phyloP scores from a whole-genome alignment of 169 alveolate species.

The Plasmodium reichenowi region DNA sequence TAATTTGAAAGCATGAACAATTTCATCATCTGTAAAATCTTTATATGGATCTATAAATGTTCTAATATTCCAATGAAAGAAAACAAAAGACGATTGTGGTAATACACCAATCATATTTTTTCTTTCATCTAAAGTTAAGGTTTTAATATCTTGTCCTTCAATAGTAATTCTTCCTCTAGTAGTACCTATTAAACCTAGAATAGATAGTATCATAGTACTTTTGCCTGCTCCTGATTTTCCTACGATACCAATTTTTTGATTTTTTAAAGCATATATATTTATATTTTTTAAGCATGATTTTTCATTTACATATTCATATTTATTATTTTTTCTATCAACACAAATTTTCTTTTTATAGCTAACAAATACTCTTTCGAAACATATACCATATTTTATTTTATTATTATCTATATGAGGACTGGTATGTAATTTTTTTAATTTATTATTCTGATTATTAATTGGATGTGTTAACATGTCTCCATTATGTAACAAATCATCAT shows the following conservation, averaged over 20 bases:
- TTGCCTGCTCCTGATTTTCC: constrained; percentile 84
- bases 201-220: constrained; percentile 78
- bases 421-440: no score
- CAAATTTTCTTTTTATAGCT: constrained; percentile 51
- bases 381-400: constrained; percentile 32
- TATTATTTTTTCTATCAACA: constrained; percentile 28
- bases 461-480: not conserved
- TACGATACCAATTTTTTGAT: constrained; percentile 81
- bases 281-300: constrained; percentile 76
- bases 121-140: constrained; percentile 30
- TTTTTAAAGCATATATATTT: constrained; percentile 79
- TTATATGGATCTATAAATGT: constrained; percentile 79
- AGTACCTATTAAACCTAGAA: constrained; percentile 77
- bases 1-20: constrained; percentile 71
- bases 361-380: constrained; percentile 65
- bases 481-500: not conserved
- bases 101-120: constrained; percentile 78
- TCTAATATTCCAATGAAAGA: constrained; percentile 80
- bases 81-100: constrained; percentile 81
- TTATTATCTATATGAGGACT: not conserved
- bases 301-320: constrained; percentile 56
- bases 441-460: no score
- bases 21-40: constrained; percentile 76
- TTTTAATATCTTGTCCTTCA: constrained; percentile 73
- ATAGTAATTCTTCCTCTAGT: constrained; percentile 78